phyloP scores from a whole-genome alignment of 164 flowering plant genomes.

The Dillenia suffruticosa region DNA sequence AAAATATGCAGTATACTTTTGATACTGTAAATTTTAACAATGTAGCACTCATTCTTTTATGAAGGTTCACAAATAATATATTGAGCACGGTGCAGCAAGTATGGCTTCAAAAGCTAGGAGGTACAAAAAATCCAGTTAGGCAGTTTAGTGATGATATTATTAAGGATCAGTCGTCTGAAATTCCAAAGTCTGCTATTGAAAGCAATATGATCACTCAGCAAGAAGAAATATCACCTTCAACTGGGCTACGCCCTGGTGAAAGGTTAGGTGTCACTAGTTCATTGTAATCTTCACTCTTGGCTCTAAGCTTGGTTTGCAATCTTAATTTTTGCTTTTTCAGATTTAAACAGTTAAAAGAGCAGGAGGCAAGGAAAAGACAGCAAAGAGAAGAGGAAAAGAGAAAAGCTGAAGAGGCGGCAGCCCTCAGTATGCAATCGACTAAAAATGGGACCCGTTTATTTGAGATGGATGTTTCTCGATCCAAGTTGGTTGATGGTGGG shows the following conservation, averaged over 20 bases:
- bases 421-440: slow-evolving; percentile 12
- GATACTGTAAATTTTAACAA: too few relatives aligned
- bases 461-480: slow-evolving; percentile 15
- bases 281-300: background rate
- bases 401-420: slow-evolving; percentile 40
- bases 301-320: background rate
- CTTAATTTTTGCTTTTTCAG: slow-evolving; percentile 30
- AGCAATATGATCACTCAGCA: slow-evolving; percentile 19
- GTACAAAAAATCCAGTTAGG: slow-evolving; percentile 55
- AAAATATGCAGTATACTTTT: too few relatives aligned
- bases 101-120: slow-evolving; percentile 90
- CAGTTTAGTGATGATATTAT: slow-evolving; percentile 28
- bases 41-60: slow-evolving; percentile 2
- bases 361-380: slow-evolving; percentile 64
- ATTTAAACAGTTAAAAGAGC: slow-evolving; percentile 80
- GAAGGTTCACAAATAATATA: slow-evolving; percentile 90
- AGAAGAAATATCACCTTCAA: slow-evolving; percentile 37
- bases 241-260: slow-evolving; percentile 76
- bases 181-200: slow-evolving; percentile 29
- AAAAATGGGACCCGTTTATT: slow-evolving; percentile 19
- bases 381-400: slow-evolving; percentile 67
- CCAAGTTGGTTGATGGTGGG: slow-evolving; percentile 12
- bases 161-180: slow-evolving; percentile 26
- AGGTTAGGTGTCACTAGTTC: slow-evolving; percentile 34
- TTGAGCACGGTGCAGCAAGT: slow-evolving; percentile 83